Evolutionary conservation across 495 filamentous ascomycete genomes (phyloP).

Genomic region (Xylaria bambusicola): DNA sequence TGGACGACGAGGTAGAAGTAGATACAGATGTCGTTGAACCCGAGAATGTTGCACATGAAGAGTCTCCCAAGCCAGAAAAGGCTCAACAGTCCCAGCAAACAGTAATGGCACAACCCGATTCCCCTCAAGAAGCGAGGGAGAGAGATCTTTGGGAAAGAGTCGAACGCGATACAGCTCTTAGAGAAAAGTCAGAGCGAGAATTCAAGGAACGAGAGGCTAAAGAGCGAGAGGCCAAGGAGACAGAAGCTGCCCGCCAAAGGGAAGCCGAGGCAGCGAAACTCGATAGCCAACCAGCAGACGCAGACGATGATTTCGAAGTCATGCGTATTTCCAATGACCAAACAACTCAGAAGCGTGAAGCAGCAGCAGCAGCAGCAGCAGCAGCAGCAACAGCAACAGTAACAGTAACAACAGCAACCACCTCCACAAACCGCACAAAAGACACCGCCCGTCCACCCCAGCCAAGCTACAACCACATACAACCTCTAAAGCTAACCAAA

Average conservation of each 20-base stretch:
- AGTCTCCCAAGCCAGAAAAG: background rate
- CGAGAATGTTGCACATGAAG: background rate
- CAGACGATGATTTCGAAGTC: conserved; percentile 35
- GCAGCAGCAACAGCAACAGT: conserved; percentile 18
- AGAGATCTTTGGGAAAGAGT: conserved; percentile 41
- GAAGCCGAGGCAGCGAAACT: conserved; percentile 3
- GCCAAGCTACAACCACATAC: conserved; percentile 28
- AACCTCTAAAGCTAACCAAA: conserved; percentile 43
- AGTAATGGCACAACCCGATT: background rate
- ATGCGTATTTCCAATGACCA: conserved; percentile 25
- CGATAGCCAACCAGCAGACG: conserved; percentile 13
- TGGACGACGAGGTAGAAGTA: conserved; percentile 17
- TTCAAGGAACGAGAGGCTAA: conserved; percentile 36
- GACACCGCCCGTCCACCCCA: conserved; percentile 7
- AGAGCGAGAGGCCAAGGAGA: conserved; percentile 48
- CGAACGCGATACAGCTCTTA: conserved; percentile 39
- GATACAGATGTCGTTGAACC: background rate
- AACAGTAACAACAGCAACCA: too few species aligned
- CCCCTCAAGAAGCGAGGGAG: conserved; percentile 33
- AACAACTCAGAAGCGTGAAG: conserved; percentile 24
- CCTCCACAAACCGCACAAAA: background rate
- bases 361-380: conserved; percentile 17
- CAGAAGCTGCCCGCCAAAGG: conserved; percentile 38
- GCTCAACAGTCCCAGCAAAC: background rate
- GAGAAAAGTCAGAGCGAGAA: conserved; percentile 35